These are phyloP conservation scores for Peronospora destructor DNA, from an alignment of 352 stramenopile species.

Conservation along the genomic window DNA sequence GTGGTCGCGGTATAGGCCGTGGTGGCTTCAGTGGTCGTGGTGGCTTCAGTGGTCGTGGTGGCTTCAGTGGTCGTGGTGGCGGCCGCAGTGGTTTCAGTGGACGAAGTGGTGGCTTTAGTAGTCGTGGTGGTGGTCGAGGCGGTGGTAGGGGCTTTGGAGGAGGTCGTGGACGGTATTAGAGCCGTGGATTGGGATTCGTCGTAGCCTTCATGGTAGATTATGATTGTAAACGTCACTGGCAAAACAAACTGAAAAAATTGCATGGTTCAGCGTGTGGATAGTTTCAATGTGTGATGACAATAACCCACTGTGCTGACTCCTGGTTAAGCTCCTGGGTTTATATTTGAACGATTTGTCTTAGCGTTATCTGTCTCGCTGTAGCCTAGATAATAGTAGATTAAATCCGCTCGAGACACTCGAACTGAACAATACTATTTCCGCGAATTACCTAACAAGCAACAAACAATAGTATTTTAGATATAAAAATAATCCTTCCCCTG, in stretches of 20 bases:
- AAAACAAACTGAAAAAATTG: conserved; percentile 8
- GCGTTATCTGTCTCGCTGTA: conserved; percentile 4
- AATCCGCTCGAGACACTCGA: conserved; percentile 82
- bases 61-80: conserved; percentile 21
- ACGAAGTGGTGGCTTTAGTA: conserved; percentile 17
- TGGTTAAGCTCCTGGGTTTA: neutral
- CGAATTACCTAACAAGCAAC: conserved; percentile 60
- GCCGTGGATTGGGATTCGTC: neutral
- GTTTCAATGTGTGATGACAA: too few species aligned
- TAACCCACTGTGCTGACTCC: too few species aligned
- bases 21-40: conserved; percentile 38
- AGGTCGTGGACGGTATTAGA: conserved; percentile 29
- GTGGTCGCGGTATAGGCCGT: conserved; percentile 26
- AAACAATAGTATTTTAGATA: neutral
- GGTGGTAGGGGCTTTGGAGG: conserved; percentile 23
- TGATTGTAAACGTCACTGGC: conserved; percentile 32
- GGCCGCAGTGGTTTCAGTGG: conserved; percentile 12
- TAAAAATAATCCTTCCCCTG: too few species aligned
- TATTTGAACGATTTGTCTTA: conserved; percentile 20
- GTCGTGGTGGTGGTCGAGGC: conserved; percentile 15
- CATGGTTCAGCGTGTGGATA: too few species aligned
- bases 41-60: conserved; percentile 37
- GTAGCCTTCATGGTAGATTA: conserved; percentile 44
- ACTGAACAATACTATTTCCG: conserved; percentile 88
- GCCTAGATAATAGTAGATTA: conserved; percentile 19